phyloP scores from a whole-genome alignment of 257 asterid species.

The Solanum tarapatanum region DNA sequence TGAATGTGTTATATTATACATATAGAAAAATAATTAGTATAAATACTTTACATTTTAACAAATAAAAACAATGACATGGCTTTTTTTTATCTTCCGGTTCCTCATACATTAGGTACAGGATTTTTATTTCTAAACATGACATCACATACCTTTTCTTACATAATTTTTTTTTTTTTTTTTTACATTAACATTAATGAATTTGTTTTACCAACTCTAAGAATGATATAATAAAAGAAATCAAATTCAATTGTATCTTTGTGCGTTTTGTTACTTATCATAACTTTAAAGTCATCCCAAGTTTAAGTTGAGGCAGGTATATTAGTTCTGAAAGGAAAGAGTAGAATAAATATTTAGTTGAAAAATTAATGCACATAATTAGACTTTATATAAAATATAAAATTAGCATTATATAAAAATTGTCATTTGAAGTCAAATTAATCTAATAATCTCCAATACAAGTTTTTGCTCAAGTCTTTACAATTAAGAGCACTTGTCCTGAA shows the following conservation, averaged over 20 bases:
- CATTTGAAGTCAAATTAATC: not conserved
- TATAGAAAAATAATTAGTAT: too few relatives aligned
- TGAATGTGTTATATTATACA: too few relatives aligned
- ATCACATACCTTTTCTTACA: not conserved
- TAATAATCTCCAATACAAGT: not conserved
- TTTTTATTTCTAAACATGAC: not conserved
- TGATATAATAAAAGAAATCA: not conserved
- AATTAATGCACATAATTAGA: not conserved
- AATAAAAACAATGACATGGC: too few relatives aligned
- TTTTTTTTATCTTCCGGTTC: too few relatives aligned
- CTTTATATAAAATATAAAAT: too few relatives aligned
- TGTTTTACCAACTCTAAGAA: not conserved
- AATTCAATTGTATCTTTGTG: not conserved
- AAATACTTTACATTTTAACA: too few relatives aligned
- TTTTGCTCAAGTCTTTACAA: not conserved
- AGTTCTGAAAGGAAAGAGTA: not conserved
- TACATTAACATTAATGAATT: too few relatives aligned
- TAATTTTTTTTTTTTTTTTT: too few relatives aligned
- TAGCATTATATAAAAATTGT: too few relatives aligned
- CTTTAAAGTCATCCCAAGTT: not conserved
- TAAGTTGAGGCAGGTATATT: not conserved
- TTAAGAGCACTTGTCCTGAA: not conserved
- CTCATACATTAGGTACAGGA: too few relatives aligned
- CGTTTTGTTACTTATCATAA: not conserved
- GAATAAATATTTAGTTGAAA: not conserved